Conservation (phyloP, 1,284 basidiomycete genomes). For the Xanthoconium separans region DNA sequence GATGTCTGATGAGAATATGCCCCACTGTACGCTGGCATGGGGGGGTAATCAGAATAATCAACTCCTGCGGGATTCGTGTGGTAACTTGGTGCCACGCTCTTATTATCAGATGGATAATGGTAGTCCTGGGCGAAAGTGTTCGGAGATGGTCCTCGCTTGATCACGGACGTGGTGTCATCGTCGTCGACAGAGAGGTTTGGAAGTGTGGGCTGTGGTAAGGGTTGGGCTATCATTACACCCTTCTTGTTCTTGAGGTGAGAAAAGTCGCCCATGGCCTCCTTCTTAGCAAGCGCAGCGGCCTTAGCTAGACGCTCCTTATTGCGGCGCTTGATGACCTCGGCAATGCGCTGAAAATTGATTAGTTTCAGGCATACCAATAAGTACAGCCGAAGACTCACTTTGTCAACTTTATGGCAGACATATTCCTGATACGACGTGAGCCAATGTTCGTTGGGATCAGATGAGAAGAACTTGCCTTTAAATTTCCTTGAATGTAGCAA, state of each 20-base stretch:
- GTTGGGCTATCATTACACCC: conserved; percentile 77
- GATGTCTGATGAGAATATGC: conserved; percentile 51
- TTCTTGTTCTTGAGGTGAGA: conserved; percentile 94
- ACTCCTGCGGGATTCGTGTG: conserved; percentile 33
- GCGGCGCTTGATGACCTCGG: conserved; percentile 89
- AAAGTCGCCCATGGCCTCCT: conserved; percentile 87
- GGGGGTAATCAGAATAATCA: conserved; percentile 62
- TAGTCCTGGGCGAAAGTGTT: conserved; percentile 57
- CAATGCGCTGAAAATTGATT: conserved; percentile 65
- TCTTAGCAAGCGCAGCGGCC: conserved; percentile 82
- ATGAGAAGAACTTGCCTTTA: conserved; percentile 60
- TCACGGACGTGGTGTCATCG: conserved; percentile 59
- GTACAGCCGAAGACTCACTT: conserved; percentile 47
- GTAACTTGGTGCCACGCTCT: conserved; percentile 35
- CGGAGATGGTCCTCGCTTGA: conserved; percentile 55
- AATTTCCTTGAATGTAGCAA: conserved; percentile 93
- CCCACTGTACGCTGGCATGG: conserved; percentile 71
- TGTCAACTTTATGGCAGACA: conserved; percentile 98
- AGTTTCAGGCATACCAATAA: conserved; percentile 1
- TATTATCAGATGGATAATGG: conserved; percentile 45
- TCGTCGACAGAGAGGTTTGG: conserved; percentile 90
- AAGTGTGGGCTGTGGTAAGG: conserved; percentile 93
- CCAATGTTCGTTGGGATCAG: not conserved
- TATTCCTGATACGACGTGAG: conserved; percentile 69
- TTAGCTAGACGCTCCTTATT: conserved; percentile 84